Conservation (phyloP, 2,329 filamentous ascomycete genomes). For the Phoma sp. region DNA sequence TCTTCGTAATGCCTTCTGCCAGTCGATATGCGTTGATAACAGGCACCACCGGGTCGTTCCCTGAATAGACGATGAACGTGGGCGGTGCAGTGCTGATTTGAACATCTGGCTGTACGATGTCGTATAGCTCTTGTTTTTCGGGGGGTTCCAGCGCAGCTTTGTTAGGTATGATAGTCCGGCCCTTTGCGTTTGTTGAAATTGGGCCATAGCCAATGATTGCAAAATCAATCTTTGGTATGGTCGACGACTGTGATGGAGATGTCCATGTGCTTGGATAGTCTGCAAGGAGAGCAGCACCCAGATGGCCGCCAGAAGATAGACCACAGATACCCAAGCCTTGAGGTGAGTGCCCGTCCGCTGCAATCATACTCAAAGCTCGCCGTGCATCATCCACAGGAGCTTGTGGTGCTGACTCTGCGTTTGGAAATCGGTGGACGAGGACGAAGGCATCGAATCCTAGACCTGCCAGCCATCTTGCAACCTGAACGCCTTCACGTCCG, state of each 20-base stretch:
- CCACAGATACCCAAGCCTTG: conserved; percentile 21
- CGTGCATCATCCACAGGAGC: conserved; percentile 27
- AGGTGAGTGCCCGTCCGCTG: conserved; percentile 1
- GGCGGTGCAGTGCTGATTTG: conserved; percentile 19
- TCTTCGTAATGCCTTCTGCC: conserved; percentile 19
- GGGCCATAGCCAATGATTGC: conserved; percentile 29
- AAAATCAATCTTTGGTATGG: conserved; percentile 16
- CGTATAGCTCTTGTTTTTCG: conserved; percentile 28
- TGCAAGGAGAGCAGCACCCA: conserved; percentile 23
- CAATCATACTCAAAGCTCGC: conserved; percentile 17
- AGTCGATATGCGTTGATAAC: conserved; percentile 26
- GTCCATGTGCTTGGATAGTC: conserved; percentile 20
- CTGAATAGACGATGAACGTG: conserved; percentile 27
- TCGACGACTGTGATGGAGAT: conserved; percentile 2
- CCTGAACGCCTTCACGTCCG: conserved; percentile 26
- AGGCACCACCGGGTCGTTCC: conserved; percentile 27
- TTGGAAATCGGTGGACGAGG: conserved; percentile 28
- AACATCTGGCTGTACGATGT: conserved; percentile 27
- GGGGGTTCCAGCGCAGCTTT: conserved; percentile 23
- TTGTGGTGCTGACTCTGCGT: conserved; percentile 14
- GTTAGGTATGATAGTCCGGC: conserved; percentile 20
- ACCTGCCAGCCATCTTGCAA: conserved; percentile 25
- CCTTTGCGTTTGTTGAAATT: conserved; percentile 29
- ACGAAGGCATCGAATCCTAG: conserved; percentile 28
- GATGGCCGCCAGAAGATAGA: conserved; percentile 26